Base-by-base conservation (phyloP, 2,329 filamentous ascomycete species). In the Aspergillus pseudoglaucus region DNA sequence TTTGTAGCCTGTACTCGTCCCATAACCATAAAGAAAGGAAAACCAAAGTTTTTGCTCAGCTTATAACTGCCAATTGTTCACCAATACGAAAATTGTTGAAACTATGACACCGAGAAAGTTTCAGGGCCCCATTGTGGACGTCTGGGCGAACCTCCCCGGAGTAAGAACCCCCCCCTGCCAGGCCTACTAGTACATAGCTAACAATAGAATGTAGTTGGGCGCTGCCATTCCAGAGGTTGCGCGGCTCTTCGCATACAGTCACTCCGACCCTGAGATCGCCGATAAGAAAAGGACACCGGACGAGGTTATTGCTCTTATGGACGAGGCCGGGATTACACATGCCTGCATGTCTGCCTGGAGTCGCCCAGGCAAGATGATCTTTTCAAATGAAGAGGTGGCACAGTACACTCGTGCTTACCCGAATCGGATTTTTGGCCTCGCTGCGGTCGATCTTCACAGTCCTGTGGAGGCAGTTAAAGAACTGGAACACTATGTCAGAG, bases 391-490 rank as follows among this genome's bases (percentile, higher is more conserved):
- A 25, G 49, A 60, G 15, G 51, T 59, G 12, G 56, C 57, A 18
- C 39, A 55, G 45, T 57, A 49, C 46, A 59, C 57, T 15, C 56
- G 57, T 8, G 54, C 57, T 3, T 58, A 54, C 45, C 57, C 55
- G 7, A 46, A 50, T 35, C 52, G 57, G n/a, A 53, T 62, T 42
- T 52, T 59, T 42, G 57, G 59, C 9, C 42, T 61, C n/a, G 59
- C 51, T n/a, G 43, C 51, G 4, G 58, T 60, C 15, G 47, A 61
- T 45, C 51, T 62, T 23, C 57, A 48, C 37, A 49, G 60, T 43
- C 59, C 58, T 3, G 57, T 62, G 3, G 37, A 27, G 14, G 56
- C 53, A 5, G 59, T 61, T 25, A 56, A 56, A 32, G 57, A 60
- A 45, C 47, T 61, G 15, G 56, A 59, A 42, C 50, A 60, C 39